Evolutionary conservation across 1,139 yeast genomes (phyloP), one percentile per base, ranked within the genome.

Genomic region (Taphrina wiesneri): DNA sequence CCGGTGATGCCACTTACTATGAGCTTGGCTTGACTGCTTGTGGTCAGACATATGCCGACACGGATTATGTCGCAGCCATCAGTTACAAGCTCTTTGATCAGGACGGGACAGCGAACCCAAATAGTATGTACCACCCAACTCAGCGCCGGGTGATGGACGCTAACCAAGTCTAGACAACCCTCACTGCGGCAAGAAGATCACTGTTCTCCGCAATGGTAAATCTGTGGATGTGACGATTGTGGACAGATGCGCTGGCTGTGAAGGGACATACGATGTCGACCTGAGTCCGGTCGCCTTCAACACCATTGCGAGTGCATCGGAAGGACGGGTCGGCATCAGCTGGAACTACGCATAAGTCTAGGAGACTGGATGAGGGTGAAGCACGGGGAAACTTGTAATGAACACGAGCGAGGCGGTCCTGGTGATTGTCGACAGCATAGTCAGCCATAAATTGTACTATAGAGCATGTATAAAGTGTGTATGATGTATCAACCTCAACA

Each of bases 1-100:
- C 78, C 30, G 88, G 89, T 68, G 79, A 84, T 67, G 88, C 86
- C 70, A 85, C 89, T 65, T 85, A 75, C 80, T 85, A 82, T 77
- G 76, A 77, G 60, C 76, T 84, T 32, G 87, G 85, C 25, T 75
- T 85, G 68, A 89, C 88, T 66, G 85, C 89, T 32, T 85, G 89
- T 77, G 89, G 89, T 57, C 68, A 71, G 67, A 75, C 78, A 69
- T 81, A 75, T 77, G 64, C 77, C 32, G 85, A 81, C 70, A 53
- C 78, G 26, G 88, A 86, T 72, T 75, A 75, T 70, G 80, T 85
- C 70, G 80, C 76, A 56, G 81, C 81, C 54, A 74, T 77, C 70
- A 77, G 77, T 71, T 70, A 67, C 65, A 73, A 69, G 51, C 77
- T 76, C 73, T 78, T 76, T 71, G 70, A 72, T 67, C 70, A 72